Base-by-base conservation (phyloP, 2,329 filamentous ascomycete genomes). In the Alternaria triticimaculans region DNA sequence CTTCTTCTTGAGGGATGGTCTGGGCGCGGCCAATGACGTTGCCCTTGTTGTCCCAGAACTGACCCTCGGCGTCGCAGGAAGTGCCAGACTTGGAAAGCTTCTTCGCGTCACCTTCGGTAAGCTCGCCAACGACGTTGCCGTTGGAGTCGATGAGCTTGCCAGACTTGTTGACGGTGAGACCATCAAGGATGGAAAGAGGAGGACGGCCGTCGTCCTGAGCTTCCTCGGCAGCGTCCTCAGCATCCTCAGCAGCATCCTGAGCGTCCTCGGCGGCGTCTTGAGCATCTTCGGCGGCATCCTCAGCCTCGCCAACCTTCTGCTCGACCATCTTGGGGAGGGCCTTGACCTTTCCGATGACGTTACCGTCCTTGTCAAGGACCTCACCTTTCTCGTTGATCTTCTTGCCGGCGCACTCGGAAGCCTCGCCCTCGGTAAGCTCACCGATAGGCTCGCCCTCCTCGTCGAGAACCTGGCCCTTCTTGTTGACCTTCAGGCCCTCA, bases 311-410 rank as follows among this genome's bases (percentile, higher is more conserved):
- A 25, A 77, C 74, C 51, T 76, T 73, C 63, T 78, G 76, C 58
- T 80, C 74, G 58, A 79, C 67, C 46, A 80, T 74, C 68, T 84
- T 82, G 11, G 84, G 82, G 5, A 86, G 79, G n/a, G 84, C 82
- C 69, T 87, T 82, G 65, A 89, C 87, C 66, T 86, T 86, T 44
- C 88, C 89, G 65, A 90, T 84, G 66, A 90, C 83, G 46, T 89
- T 88, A 48, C 88, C 88, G 49, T 87, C 85, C 75, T 85, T 87
- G 75, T 89, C 88, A 72, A 89, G 83, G 60, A 90, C 87, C 71
- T 90, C 88, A 20, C 88, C 88, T 77, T 89, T 83, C 63, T 84
- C 85, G 67, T 90, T 89, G 69, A 89, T 82, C 78, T 89, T 90
- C 81, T 89, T 89, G 62, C 89, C 85, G 18, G 89, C 87, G 66